These are phyloP conservation scores for Colletotrichum salicis DNA, from an alignment of 2,329 filamentous ascomycete species.

Conservation along the genomic window DNA sequence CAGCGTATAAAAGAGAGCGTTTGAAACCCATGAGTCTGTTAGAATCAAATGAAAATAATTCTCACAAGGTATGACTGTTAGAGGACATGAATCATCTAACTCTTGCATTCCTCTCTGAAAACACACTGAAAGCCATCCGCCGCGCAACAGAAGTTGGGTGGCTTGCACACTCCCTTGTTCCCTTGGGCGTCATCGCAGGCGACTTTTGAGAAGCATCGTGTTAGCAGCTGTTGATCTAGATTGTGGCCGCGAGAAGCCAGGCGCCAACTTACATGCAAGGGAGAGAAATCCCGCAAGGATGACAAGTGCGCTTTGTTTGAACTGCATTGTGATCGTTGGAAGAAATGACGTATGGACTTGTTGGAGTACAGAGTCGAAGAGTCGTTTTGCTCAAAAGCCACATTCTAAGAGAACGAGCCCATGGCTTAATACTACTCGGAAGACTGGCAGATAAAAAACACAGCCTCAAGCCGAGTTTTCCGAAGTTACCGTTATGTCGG, in stretches of 20 bases:
- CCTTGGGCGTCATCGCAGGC: background rate
- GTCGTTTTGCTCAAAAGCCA: background rate
- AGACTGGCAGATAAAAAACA: too few species aligned
- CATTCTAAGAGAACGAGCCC: background rate
- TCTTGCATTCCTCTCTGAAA: background rate
- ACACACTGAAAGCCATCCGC: slow-evolving; percentile 5
- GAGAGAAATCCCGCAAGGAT: background rate
- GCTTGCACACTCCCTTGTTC: background rate
- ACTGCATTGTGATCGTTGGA: background rate
- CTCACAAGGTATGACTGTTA: background rate
- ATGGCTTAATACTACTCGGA: background rate
- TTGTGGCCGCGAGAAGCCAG: background rate
- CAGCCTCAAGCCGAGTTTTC: background rate
- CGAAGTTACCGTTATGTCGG: background rate
- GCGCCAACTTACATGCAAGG: background rate
- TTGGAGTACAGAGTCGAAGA: background rate
- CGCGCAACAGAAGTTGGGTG: slow-evolving; percentile 14
- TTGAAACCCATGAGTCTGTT: too few species aligned
- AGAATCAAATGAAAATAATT: background rate
- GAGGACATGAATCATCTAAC: background rate
- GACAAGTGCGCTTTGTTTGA: background rate
- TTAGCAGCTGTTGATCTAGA: background rate
- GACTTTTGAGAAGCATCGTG: background rate
- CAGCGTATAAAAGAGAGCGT: too few species aligned
- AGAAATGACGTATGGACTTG: background rate